Evolutionary conservation across 1,284 basidiomycete genomes (phyloP), one percentile per base, ranked within the genome.

Genomic region (Irpex sp.): DNA sequence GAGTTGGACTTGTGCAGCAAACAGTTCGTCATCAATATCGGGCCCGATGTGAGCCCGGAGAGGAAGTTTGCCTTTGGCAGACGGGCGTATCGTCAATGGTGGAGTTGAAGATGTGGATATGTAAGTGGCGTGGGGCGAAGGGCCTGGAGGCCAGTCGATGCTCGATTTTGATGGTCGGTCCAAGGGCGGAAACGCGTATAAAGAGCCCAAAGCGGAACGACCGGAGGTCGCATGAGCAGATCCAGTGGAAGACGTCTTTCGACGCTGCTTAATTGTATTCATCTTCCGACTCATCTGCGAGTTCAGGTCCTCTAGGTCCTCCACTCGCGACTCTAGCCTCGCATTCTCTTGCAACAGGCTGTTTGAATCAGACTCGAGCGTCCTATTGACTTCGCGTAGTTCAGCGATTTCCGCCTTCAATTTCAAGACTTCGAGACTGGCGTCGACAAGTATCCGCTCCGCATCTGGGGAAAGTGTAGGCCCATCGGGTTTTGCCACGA

Each of bases 351-450:
- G 63, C 15, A 62, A 60, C 13, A 74, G 65, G 8, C 66, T 68
- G 56, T 70, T 67, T 46, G 74, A 78, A 55, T 79, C 78, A 54
- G 50, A 63, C 39, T 67, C 67, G 39, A 82, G 71, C 49, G 63
- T 58, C 6, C 65, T 65, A 21, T 74, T 77, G 59, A 73, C 69
- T 50, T 50, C 49, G 11, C 49, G 49, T 57, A 80, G 68, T 19
- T 78, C 76, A 8, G 71, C 68, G 7, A 82, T 68, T 61, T 83
- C 77, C 0, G 77, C 77, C 60, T 75, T 79, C 60, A 82, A 63
- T 0, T 68, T 57, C 54, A 88, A 73, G 5, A 81, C 74, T 5
- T 73, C 75, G 47, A 84, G 71, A 67, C 84, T 87, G 3, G 82
- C 77, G 33, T 81, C 77, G 1, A 83, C 69, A 7, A 85, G 70